Evolutionary conservation across 2,329 filamentous ascomycete species (phyloP), one percentile per base, ranked within the genome.

Genomic region (Aspergillus candidus): DNA sequence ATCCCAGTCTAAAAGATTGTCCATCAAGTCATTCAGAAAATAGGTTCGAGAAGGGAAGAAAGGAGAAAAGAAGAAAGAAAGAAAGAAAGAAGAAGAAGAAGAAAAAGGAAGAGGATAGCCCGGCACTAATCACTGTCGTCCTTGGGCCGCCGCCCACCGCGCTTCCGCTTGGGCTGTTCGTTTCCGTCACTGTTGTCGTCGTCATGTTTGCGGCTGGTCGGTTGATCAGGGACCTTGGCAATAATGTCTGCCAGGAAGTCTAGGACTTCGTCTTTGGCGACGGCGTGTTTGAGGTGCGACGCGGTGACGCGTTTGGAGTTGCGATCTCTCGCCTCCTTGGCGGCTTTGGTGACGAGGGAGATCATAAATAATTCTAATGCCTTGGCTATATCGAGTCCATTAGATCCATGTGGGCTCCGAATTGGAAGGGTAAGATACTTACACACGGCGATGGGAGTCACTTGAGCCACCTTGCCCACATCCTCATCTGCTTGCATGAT

Each of bases 401-500:
- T 32, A 30, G 35, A 29, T 33, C 12, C n/a, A 41, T n/a, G 15
- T 32, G 32, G 32, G 27, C n/a, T 40, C 29, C 32, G n/a, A 10
- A 17, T 35, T 6, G 1, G 33, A n/a, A 12, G 4, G 8, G 12
- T 1, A n/a, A 18, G 12, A 53, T 11, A 66, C 78, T 61, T 76
- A 81, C 80, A 82, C 35, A 97, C 91, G 18, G 91, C 93, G 44
- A 95, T 94, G 12, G 91, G 91, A 1, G 93, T 96, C 49, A 97
- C 93, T 68, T 98, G 93, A 4, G 93, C 90, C 8, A 98, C 93
- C 71, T 98, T 98, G 50, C 93, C 93, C 0, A 98, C 90, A 65
- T 98, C 93, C 62, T 98, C 93, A 61, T 98, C 93, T 10, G 91
- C 91, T 70, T 98, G 93, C 93, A 98, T 97, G 60, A 98, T 97